A percentile compares a stretch with the other conserved stretches of the same genome.
Evolutionary conservation across 1,139 yeast species (phyloP).

Genomic region (Saccharomycopsis crataegensis): DNA sequence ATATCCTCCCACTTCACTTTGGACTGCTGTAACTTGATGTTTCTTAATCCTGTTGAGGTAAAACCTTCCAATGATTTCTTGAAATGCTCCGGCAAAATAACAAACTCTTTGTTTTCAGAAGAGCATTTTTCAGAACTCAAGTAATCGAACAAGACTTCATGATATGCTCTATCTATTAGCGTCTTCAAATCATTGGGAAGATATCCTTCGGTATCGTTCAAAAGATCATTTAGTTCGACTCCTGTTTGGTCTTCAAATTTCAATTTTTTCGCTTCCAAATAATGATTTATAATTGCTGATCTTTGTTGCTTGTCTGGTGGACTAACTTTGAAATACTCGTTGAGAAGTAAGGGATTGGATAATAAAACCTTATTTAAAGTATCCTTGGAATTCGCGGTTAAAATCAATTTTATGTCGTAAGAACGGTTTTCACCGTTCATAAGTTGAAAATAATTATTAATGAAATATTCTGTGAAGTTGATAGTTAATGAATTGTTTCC

Average conservation of each 20-base stretch:
- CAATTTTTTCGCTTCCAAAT: conserved; percentile 32
- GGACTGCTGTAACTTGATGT: conserved; percentile 78
- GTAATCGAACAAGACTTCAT: conserved; percentile 43
- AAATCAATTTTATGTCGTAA: conserved; percentile 20
- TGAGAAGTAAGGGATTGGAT: conserved; percentile 61
- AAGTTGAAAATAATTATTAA: conserved; percentile 24
- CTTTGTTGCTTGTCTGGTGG: conserved; percentile 70
- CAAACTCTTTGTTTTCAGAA: neutral
- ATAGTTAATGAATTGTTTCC: conserved; percentile 27
- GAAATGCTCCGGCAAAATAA: conserved; percentile 33
- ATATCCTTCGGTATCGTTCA: conserved; percentile 82
- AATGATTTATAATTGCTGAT: conserved; percentile 41
- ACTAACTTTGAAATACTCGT: conserved; percentile 49
- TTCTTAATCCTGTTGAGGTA: conserved; percentile 76
- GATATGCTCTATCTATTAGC: conserved; percentile 67
- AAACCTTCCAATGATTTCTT: conserved; percentile 51
- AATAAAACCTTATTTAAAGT: conserved; percentile 53
- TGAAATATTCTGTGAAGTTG: conserved; percentile 31
- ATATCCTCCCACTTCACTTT: conserved; percentile 77
- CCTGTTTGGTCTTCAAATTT: conserved; percentile 29
- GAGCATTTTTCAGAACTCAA: neutral
- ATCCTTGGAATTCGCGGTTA: conserved; percentile 57
- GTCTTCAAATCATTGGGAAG: conserved; percentile 75
- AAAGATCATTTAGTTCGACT: conserved; percentile 51
- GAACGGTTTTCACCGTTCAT: neutral